Evolutionary conservation across 352 stramenopile species (phyloP), one percentile per base, ranked within the genome.

Genomic region (Elongisporangium prolatum): DNA sequence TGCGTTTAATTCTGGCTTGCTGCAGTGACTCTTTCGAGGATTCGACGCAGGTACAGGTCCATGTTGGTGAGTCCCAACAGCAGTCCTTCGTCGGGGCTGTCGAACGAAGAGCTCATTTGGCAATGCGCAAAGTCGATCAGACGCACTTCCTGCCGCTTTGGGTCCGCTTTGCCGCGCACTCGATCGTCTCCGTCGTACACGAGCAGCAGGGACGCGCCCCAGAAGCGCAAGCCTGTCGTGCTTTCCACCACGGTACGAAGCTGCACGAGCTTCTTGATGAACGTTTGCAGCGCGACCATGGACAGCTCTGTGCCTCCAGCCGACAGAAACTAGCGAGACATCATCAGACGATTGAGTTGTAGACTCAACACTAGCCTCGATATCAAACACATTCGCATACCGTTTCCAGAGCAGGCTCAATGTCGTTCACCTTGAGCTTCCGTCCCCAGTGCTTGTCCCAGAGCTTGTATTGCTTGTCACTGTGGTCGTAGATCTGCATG

Each of bases 111-210:
- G 60, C 70, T 86, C 68, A 88, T 86, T 60, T 93, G 77, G 56
- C 83, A 84, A 50, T 93, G 82, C 37, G 80, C 83, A 64, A 93
- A 90, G 68, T 93, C 80, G 34, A 93, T 91, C 20, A 93, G 64
- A 40, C 80, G 77, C 38, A 89, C 72, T 57, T 88, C 78, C 22
- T 68, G 68, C 17, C 59, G 68, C 0, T 50, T 50, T 48, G 54
- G 47, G 0, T 55, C 34, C 14, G 51, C 67, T 13, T 40, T 40
- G 4, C 28, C 28, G 28, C 28, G 28, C 22, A 62, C 57, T 3
- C 57, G 69, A 48, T 68, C 59, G 47, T 90, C 83, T 22, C 83
- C 83, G 62, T 93, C 83, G 67, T 91, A 89, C 57, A 89, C 80
- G 10, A 93, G 56, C 24, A 93, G 66, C 48, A 93, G 67, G 3